Conservation (phyloP, 2,329 filamentous ascomycete species). For the Aspergillus costaricaensis region DNA sequence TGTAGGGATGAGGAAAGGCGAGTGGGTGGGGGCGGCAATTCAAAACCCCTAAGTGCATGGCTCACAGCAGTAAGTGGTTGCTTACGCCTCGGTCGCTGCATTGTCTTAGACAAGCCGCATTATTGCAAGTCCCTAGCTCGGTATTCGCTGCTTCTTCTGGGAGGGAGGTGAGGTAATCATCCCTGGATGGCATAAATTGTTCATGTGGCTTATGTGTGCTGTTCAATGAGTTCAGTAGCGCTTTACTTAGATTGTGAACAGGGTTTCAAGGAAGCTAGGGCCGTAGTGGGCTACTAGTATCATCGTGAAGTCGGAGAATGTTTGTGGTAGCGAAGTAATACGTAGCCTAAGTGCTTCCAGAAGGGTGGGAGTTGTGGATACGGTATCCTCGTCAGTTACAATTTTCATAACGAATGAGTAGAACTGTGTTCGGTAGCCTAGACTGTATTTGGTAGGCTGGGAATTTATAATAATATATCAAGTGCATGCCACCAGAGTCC, state of each 20-base stretch:
- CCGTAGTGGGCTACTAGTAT: not conserved
- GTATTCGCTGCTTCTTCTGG: not conserved
- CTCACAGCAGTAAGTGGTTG: not conserved
- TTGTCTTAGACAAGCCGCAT: constrained; percentile 12
- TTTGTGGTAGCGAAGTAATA: too few species aligned
- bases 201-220: not conserved
- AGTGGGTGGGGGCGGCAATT: too few species aligned
- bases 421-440: not conserved
- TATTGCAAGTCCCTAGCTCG: not conserved
- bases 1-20: too few species aligned
- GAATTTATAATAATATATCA: not conserved
- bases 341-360: not conserved
- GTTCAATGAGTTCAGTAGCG: not conserved
- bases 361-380: not conserved
- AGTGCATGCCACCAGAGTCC: not conserved
- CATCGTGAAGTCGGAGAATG: too few species aligned
- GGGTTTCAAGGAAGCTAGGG: not conserved
- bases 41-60: too few species aligned
- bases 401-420: not conserved
- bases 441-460: not conserved
- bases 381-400: not conserved
- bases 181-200: not conserved
- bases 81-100: not conserved
- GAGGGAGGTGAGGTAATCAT: not conserved
- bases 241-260: not conserved